Evolutionary conservation across 2,329 filamentous ascomycete species (phyloP).

Genomic region (Thelonectria olida): DNA sequence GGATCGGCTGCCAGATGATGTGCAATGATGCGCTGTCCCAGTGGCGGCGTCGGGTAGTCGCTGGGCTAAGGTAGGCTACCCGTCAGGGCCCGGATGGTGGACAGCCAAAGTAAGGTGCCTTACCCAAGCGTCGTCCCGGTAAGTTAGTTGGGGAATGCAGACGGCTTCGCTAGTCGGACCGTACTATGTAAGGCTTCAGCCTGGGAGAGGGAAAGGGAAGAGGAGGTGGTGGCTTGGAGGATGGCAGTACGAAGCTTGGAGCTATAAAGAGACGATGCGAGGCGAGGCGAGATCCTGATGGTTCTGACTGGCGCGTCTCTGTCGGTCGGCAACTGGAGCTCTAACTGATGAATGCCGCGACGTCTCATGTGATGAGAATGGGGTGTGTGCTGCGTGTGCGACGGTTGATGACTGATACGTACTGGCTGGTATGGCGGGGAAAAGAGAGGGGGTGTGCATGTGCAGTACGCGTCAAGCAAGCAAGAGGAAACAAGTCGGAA

Average conservation of each 20-base stretch:
- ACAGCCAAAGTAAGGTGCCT: not conserved
- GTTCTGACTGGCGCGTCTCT: not conserved
- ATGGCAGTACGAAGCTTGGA: not conserved
- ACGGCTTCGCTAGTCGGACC: not conserved
- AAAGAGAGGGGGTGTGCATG: not conserved
- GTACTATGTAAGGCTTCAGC: not conserved
- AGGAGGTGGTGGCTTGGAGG: not conserved
- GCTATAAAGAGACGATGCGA: not conserved
- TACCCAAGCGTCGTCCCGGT: not conserved
- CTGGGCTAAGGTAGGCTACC: slow-evolving; percentile 22
- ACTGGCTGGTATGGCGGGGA: not conserved
- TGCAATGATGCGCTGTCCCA: slow-evolving; percentile 22
- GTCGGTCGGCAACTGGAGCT: slow-evolving; percentile 5
- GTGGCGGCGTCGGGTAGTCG: slow-evolving; percentile 22
- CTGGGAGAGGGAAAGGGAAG: not conserved
- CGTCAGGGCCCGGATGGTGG: slow-evolving; percentile 6
- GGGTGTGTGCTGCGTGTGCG: not conserved
- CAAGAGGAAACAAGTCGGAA: not conserved
- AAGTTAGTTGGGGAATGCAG: slow-evolving; percentile 1
- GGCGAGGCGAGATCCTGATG: not conserved
- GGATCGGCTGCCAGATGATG: slow-evolving; percentile 22
- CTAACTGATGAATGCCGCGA: slow-evolving; percentile 15
- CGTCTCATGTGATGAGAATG: slow-evolving; percentile 18
- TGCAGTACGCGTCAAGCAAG: not conserved
- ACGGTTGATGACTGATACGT: not conserved